Evolutionary conservation across 1,139 yeast species (phyloP).

Genomic region (Geotrichum europaeum): DNA sequence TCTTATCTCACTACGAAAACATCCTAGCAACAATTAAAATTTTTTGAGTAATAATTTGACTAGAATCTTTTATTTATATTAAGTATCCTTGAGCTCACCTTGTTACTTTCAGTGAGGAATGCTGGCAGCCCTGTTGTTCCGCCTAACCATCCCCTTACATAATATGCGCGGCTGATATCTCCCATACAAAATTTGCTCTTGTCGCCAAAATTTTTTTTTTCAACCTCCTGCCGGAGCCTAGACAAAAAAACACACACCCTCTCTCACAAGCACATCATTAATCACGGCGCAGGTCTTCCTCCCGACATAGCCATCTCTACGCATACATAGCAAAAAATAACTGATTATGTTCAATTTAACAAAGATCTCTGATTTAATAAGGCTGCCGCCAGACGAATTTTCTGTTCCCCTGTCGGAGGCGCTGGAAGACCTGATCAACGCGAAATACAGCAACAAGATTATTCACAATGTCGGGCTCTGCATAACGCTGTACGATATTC

Average conservation of each 20-base stretch:
- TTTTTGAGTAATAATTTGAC: no score
- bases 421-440: conserved; percentile 71
- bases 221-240: neutral
- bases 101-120: neutral
- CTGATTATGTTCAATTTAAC: conserved; percentile 75
- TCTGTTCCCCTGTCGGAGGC: conserved; percentile 64
- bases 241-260: neutral
- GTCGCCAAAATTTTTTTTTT: neutral
- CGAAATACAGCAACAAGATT: conserved; percentile 73
- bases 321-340: neutral
- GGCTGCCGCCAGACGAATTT: conserved; percentile 84
- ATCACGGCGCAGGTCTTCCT: neutral
- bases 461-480: conserved; percentile 80
- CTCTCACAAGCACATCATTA: no score
- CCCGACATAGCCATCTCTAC: neutral
- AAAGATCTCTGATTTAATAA: conserved; percentile 70
- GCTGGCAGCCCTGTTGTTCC: neutral
- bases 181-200: neutral
- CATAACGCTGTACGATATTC: conserved; percentile 75
- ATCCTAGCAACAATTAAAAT: no score
- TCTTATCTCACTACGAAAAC: no score
- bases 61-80: no score
- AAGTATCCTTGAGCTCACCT: no score
- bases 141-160: neutral
- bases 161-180: neutral